Percentiles rank a stretch among this genome's conserved stretches.
Evolutionary conservation across 2,329 filamentous ascomycete genomes (phyloP).

Genomic region (Colletotrichum sp.): DNA sequence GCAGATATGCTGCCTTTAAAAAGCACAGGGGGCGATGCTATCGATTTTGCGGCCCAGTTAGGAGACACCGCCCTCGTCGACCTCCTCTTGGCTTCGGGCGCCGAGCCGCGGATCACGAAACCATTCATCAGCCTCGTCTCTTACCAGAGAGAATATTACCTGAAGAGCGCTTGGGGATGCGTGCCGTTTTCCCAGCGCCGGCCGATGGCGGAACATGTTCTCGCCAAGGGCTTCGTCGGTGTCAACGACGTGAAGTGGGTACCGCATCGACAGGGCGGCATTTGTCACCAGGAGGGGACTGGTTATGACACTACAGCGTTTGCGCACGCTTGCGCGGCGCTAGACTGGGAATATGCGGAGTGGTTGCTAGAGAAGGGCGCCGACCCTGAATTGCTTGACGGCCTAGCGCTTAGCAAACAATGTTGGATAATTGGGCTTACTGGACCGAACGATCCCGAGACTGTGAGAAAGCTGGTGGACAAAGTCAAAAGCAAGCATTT

Average conservation of each 20-base stretch:
- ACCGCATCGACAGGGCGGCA: background rate
- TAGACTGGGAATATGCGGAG: background rate
- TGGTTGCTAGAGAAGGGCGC: background rate
- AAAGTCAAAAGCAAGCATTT: background rate
- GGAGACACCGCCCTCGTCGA: background rate
- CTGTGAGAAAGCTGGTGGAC: background rate
- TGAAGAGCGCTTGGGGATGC: accelerated
- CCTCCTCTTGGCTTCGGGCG: background rate
- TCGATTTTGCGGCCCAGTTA: accelerated
- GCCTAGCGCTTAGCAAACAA: background rate
- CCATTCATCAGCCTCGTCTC: background rate
- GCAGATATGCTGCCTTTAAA: accelerated
- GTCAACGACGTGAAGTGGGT: background rate
- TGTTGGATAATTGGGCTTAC: accelerated
- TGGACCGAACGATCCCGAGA: background rate
- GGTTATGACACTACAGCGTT: background rate
- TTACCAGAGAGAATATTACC: too few species aligned
- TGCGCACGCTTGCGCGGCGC: background rate
- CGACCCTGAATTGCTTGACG: background rate
- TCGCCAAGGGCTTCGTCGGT: background rate
- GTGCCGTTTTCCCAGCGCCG: background rate
- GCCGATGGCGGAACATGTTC: background rate
- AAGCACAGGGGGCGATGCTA: background rate
- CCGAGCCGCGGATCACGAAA: background rate
- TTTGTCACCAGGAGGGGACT: background rate